Conservation (phyloP, 805 yeast species). For the Starmerella lactis-condensi region DNA sequence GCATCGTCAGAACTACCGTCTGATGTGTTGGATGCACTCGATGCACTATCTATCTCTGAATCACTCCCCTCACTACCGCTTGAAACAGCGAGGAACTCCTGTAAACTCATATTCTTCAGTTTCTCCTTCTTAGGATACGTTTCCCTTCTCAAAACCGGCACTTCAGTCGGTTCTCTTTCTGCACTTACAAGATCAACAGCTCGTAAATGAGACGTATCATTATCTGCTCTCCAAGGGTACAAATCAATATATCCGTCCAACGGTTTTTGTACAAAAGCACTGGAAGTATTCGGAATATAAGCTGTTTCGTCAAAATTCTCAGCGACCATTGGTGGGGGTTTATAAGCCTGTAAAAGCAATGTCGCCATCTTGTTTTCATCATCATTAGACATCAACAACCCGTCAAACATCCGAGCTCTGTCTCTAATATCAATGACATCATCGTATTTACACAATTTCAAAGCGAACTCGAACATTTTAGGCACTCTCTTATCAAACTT, state of each 20-base stretch:
- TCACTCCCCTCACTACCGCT: conserved; percentile 16
- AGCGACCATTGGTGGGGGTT: conserved; percentile 34
- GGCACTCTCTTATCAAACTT: conserved; percentile 18
- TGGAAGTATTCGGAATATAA: conserved; percentile 21
- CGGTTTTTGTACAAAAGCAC: conserved; percentile 19
- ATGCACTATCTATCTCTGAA: conserved; percentile 20
- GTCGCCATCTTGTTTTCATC: conserved; percentile 42
- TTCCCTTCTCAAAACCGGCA: no score
- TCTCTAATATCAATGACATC: conserved; percentile 62
- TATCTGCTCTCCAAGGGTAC: conserved; percentile 30
- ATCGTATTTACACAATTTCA: conserved; percentile 58
- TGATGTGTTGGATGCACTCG: conserved; percentile 5
- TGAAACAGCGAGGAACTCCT: conserved; percentile 44
- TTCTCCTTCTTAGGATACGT: neutral
- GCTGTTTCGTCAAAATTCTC: conserved; percentile 2
- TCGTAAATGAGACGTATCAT: conserved; percentile 2
- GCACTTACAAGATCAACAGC: neutral
- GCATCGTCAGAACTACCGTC: conserved; percentile 19
- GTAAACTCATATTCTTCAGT: conserved; percentile 42
- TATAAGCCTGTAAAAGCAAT: conserved; percentile 57
- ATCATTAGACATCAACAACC: conserved; percentile 41
- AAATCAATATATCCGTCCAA: conserved; percentile 21
- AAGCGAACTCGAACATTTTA: conserved; percentile 40
- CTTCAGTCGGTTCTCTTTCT: neutral
- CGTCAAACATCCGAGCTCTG: conserved; percentile 53